Conservation (phyloP, 306 rosid genomes). For the Malus sylvestris region DNA sequence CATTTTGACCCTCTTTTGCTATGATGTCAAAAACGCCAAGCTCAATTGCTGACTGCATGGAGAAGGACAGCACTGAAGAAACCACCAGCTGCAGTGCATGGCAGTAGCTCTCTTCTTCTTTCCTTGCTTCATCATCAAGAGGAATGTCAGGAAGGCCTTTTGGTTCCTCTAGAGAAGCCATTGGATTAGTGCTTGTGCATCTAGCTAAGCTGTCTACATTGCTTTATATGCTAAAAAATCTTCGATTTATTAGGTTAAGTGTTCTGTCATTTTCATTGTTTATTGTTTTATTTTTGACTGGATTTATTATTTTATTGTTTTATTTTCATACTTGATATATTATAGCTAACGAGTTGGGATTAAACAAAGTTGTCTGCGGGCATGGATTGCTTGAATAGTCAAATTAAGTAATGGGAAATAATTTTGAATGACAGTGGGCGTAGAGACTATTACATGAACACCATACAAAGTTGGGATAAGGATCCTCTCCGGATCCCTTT, state of each 20-base stretch:
- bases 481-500: too few relatives aligned
- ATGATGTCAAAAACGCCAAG: slow-evolving; percentile 51
- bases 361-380: too few relatives aligned
- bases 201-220: background rate
- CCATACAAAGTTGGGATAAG: too few relatives aligned
- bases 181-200: background rate
- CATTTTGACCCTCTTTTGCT: slow-evolving; percentile 27
- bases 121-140: background rate
- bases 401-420: too few relatives aligned
- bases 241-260: background rate
- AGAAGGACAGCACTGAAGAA: slow-evolving; percentile 18
- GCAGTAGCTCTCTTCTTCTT: slow-evolving; percentile 32
- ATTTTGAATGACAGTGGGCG: too few relatives aligned
- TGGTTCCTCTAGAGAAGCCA: background rate
- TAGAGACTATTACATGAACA: too few relatives aligned
- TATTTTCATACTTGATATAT: too few relatives aligned
- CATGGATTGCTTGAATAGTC: too few relatives aligned
- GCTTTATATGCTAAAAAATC: background rate
- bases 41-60: slow-evolving; percentile 37
- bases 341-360: too few relatives aligned
- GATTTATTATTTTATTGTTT: background rate
- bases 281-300: background rate
- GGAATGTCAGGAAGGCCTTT: background rate
- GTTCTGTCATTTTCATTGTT: background rate
- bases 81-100: slow-evolving; percentile 24